These are phyloP conservation scores for Naegleria fowleri DNA, from an alignment of 208 protist species.

Conservation along the genomic window DNA sequence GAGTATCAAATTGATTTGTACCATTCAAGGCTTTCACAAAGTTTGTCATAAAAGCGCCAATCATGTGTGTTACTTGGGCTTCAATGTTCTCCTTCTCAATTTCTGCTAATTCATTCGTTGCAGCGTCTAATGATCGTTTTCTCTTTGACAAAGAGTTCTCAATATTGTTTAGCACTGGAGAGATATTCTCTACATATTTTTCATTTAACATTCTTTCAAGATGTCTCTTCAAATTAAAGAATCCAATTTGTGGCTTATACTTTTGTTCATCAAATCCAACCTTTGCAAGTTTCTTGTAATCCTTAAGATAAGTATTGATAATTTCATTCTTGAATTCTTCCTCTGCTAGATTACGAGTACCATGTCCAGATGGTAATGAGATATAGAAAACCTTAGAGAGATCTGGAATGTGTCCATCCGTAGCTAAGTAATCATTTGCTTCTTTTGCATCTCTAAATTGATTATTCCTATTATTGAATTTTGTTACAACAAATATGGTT, in stretches of 20 bases:
- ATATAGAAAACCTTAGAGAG: slow-evolving; percentile 51
- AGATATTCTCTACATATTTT: slow-evolving; percentile 46
- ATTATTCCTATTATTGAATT: slow-evolving; percentile 57
- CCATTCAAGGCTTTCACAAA: slow-evolving; percentile 46
- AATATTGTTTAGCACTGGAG: slow-evolving; percentile 39
- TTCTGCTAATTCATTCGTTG: slow-evolving; percentile 42
- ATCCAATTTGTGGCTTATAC: slow-evolving; percentile 39
- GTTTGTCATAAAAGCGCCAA: slow-evolving; percentile 40
- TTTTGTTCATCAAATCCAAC: slow-evolving; percentile 42
- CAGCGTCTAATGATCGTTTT: slow-evolving; percentile 25
- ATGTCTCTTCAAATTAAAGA: slow-evolving; percentile 42
- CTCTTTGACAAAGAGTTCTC: slow-evolving; percentile 15
- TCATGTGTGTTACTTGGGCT: slow-evolving; percentile 36
- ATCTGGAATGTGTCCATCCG: slow-evolving; percentile 39
- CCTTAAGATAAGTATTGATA: slow-evolving; percentile 46
- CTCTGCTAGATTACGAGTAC: slow-evolving; percentile 42
- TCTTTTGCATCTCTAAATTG: slow-evolving; percentile 41
- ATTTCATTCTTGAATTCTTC: slow-evolving; percentile 45
- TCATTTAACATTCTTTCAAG: slow-evolving; percentile 49
- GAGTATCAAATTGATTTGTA: slow-evolving; percentile 47
- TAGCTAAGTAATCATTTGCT: slow-evolving; percentile 47
- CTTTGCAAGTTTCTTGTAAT: slow-evolving; percentile 43
- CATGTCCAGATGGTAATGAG: slow-evolving; percentile 34
- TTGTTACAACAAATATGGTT: slow-evolving; percentile 51
- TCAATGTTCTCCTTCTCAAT: slow-evolving; percentile 38